A percentile compares a stretch with the other conserved stretches of the same genome.
Evolutionary conservation across 331 rosid species (phyloP).

Genomic region (Stylosanthes scabra): DNA sequence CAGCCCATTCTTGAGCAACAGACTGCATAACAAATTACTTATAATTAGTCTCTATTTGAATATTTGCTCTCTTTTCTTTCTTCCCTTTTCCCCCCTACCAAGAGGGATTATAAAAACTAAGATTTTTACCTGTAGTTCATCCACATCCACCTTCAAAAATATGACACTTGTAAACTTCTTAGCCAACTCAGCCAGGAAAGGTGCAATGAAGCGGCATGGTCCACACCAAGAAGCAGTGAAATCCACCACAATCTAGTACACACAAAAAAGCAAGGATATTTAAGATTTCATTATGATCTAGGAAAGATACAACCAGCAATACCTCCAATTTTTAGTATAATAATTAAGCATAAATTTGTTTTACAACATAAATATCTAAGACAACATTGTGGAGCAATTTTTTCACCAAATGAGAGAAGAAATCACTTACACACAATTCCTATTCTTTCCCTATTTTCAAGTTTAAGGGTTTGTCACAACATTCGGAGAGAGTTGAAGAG

Average conservation of each 20-base stretch:
- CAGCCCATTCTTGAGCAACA: constrained; percentile 89
- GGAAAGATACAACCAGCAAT: neutral
- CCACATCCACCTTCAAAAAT: constrained; percentile 89
- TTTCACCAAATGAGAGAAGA: neutral
- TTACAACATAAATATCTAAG: neutral
- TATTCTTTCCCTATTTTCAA: neutral
- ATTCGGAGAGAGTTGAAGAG: no score
- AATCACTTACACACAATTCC: neutral
- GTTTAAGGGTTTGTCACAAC: neutral
- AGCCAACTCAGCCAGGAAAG: constrained; percentile 79
- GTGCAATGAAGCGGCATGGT: constrained; percentile 90
- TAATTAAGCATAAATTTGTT: neutral
- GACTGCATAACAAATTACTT: constrained; percentile 51
- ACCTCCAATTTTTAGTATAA: neutral
- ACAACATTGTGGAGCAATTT: neutral
- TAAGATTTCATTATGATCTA: neutral
- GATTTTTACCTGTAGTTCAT: constrained; percentile 74
- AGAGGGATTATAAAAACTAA: neutral
- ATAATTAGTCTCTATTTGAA: neutral
- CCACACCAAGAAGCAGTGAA: constrained; percentile 99
- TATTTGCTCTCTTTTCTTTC: neutral
- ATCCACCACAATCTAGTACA: constrained; percentile 84
- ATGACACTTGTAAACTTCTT: constrained; percentile 59
- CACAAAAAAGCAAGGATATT: constrained; percentile 19
- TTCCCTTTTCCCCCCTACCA: neutral